phyloP scores from a whole-genome alignment of 805 yeast species.

The Sungouiozyma intestinalis region DNA sequence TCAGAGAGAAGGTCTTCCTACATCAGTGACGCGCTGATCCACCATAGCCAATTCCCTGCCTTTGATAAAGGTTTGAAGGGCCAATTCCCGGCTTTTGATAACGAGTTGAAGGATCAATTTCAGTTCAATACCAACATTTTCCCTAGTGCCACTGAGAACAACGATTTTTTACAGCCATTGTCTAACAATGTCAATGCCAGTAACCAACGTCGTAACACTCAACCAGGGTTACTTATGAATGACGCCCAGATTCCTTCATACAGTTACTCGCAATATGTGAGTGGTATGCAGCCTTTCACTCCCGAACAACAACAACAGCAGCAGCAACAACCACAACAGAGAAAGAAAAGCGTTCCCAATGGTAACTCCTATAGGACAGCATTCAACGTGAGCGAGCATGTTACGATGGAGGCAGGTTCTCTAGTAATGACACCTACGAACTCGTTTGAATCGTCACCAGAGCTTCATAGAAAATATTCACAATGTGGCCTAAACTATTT shows the following conservation, averaged over 20 bases:
- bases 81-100: not conserved
- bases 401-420: not conserved
- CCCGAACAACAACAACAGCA: not conserved
- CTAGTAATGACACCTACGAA: constrained; percentile 11
- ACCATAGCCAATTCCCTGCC: constrained; percentile 8
- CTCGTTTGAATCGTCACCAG: constrained; percentile 45
- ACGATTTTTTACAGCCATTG: not conserved
- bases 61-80: not conserved
- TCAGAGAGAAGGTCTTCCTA: constrained; percentile 64
- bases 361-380: not conserved
- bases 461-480: constrained; percentile 39
- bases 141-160: not conserved
- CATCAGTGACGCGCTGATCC: constrained; percentile 54
- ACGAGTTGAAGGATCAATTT: not conserved
- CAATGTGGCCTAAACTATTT: constrained; percentile 45
- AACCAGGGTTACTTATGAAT: constrained; percentile 1
- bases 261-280: constrained; percentile 6
- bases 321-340: not conserved
- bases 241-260: not conserved
- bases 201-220: constrained; percentile 4
- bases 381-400: not conserved
- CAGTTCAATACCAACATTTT: not conserved
- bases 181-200: not conserved
- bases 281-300: constrained; percentile 1
- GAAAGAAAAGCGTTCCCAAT: not conserved